phyloP scores from a whole-genome alignment of 1,139 yeast genomes.

The Yamadazyma aaseri region DNA sequence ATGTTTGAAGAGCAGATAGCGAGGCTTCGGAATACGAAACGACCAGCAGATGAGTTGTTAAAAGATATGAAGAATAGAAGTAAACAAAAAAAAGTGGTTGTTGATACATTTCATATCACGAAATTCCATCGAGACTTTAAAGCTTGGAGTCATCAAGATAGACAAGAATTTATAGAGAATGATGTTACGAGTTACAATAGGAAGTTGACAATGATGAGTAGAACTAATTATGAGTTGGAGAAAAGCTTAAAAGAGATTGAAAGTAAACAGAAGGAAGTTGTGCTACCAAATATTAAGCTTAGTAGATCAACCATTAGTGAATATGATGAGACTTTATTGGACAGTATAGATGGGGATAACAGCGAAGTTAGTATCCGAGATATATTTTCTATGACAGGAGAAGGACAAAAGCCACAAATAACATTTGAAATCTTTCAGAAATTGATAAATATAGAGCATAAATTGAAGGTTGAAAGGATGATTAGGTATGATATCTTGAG shows the following conservation, averaged over 20 bases:
- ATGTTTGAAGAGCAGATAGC: not conserved
- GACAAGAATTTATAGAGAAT: constrained; percentile 21
- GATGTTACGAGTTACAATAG: constrained; percentile 32
- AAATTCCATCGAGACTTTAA: constrained; percentile 31
- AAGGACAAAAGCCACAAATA: constrained; percentile 26
- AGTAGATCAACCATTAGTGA: constrained; percentile 29
- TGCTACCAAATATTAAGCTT: constrained; percentile 30
- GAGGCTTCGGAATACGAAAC: not conserved
- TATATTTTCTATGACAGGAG: constrained; percentile 24
- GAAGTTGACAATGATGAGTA: constrained; percentile 28
- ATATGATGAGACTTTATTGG: constrained; percentile 23
- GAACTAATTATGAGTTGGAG: constrained; percentile 27
- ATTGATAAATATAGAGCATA: constrained; percentile 35
- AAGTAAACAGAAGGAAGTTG: constrained; percentile 21
- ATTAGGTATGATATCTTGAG: constrained; percentile 37
- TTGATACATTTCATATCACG: constrained; percentile 37
- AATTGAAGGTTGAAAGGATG: constrained; percentile 32
- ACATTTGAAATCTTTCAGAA: constrained; percentile 28
- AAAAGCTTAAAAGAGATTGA: constrained; percentile 25
- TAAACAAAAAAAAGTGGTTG: constrained; percentile 24
- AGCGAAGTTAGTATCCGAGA: constrained; percentile 19
- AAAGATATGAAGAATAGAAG: constrained; percentile 10
- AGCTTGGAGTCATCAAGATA: constrained; percentile 27
- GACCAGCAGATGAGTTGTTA: constrained; percentile 10
- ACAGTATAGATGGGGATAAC: constrained; percentile 14